A percentile compares a stretch with the other conserved stretches of the same genome.
phyloP scores from a whole-genome alignment of 2,329 filamentous ascomycete species.

The Alternaria sp. region DNA sequence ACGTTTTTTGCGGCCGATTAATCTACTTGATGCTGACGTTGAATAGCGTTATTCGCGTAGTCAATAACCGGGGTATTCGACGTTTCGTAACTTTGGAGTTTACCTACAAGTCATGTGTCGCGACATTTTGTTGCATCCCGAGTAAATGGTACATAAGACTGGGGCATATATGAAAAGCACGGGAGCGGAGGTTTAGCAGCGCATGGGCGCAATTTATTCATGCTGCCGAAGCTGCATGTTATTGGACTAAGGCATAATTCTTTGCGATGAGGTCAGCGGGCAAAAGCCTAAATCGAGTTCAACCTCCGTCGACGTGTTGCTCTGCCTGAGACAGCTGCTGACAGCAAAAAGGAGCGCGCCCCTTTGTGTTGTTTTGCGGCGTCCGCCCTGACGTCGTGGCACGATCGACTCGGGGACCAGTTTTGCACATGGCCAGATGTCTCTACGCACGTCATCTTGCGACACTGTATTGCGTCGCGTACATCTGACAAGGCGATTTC shows the following conservation, averaged over 20 bases:
- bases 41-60: background rate
- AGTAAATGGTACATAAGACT: constrained; percentile 22
- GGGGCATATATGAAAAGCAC: constrained; percentile 15
- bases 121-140: constrained; percentile 15
- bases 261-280: background rate
- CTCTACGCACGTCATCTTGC: constrained; percentile 1
- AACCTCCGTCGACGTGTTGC: background rate
- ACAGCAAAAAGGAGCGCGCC: background rate
- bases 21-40: constrained; percentile 14
- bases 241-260: background rate
- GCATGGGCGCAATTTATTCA: background rate
- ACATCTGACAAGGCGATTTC: background rate
- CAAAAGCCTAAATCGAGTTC: background rate
- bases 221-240: background rate
- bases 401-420: background rate
- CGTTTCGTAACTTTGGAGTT: constrained; percentile 11
- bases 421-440: background rate
- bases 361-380: constrained; percentile 2
- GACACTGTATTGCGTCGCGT: background rate
- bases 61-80: background rate
- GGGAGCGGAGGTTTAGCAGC: background rate
- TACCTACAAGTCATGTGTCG: background rate
- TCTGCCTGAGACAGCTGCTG: background rate
- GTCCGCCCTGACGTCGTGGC: background rate
- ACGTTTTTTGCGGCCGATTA: constrained; percentile 17